A percentile compares a stretch with the other conserved stretches of the same genome.
Conservation (phyloP, 1,284 basidiomycete genomes). For the Trichosporon ovoides region DNA sequence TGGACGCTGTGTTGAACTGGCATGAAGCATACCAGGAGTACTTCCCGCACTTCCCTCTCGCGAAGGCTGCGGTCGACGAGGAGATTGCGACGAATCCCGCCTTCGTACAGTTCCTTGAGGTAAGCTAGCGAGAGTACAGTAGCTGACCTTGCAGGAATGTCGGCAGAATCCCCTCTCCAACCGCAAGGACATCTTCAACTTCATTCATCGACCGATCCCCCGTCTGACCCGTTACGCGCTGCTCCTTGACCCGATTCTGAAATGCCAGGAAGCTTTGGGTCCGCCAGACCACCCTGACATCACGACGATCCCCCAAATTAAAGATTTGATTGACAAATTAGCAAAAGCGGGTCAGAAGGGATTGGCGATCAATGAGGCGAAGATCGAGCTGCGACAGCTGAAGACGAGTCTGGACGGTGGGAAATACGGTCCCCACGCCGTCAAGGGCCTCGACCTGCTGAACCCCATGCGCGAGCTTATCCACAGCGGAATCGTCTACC, state of each 20-base stretch:
- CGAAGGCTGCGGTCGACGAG: constrained; percentile 82
- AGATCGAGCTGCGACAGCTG: constrained; percentile 79
- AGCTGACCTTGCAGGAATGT: constrained; percentile 21
- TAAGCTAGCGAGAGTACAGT: neutral
- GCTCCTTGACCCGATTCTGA: constrained; percentile 70
- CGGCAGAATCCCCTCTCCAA: constrained; percentile 47
- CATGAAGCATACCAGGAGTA: constrained; percentile 89
- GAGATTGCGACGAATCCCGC: constrained; percentile 72
- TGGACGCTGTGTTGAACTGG: constrained; percentile 87
- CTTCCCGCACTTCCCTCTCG: constrained; percentile 88
- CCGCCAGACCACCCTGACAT: constrained; percentile 69
- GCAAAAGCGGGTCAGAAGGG: constrained; percentile 80
- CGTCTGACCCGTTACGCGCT: constrained; percentile 83
- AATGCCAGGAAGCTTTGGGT: constrained; percentile 54
- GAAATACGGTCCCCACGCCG: constrained; percentile 70
- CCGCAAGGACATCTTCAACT: constrained; percentile 76
- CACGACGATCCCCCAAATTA: constrained; percentile 69
- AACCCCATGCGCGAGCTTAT: constrained; percentile 77
- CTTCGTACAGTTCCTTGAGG: constrained; percentile 75
- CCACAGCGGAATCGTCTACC: constrained; percentile 69
- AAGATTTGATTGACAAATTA: constrained; percentile 76
- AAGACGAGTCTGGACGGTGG: constrained; percentile 59
- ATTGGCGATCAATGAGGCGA: constrained; percentile 72
- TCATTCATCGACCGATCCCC: constrained; percentile 82
- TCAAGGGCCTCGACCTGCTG: constrained; percentile 77